Percentiles rank a stretch among this genome's conserved stretches.
These are phyloP conservation scores for Phialophora chinensis DNA, from an alignment of 2,329 filamentous ascomycete species.

Conservation along the genomic window DNA sequence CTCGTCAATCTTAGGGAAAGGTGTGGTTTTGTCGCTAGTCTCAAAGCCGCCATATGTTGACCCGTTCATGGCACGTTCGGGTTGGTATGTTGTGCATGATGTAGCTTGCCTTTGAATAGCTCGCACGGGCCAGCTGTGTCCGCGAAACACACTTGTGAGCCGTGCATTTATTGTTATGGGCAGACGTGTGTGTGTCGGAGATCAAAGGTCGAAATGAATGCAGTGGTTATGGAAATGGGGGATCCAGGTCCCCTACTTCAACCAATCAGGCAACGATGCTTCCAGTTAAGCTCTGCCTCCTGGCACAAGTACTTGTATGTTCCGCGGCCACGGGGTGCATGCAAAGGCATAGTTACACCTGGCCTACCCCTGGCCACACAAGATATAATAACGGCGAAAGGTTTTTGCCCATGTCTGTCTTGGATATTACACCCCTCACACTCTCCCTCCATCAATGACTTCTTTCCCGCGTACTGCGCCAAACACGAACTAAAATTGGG, in stretches of 20 bases:
- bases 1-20: conserved; percentile 38
- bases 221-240: neutral
- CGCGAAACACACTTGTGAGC: neutral
- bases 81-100: neutral
- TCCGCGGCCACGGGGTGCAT: too few relatives aligned
- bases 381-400: too few relatives aligned
- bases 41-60: conserved; percentile 29
- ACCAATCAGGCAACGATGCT: too few relatives aligned
- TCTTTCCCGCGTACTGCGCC: neutral
- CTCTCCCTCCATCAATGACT: neutral
- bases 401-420: too few relatives aligned
- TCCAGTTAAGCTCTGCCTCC: too few relatives aligned
- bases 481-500: neutral
- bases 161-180: neutral
- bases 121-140: neutral
- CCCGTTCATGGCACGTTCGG: conserved; percentile 35
- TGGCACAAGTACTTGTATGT: too few relatives aligned
- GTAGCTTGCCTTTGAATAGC: neutral
- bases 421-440: too few relatives aligned
- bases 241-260: neutral
- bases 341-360: too few relatives aligned
- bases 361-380: too few relatives aligned
- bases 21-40: conserved; percentile 30
- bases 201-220: neutral
- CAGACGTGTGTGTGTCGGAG: neutral